Evolutionary conservation across 2,329 filamentous ascomycete genomes (phyloP), one percentile per base, ranked within the genome.

Genomic region (Camillea tinctor): DNA sequence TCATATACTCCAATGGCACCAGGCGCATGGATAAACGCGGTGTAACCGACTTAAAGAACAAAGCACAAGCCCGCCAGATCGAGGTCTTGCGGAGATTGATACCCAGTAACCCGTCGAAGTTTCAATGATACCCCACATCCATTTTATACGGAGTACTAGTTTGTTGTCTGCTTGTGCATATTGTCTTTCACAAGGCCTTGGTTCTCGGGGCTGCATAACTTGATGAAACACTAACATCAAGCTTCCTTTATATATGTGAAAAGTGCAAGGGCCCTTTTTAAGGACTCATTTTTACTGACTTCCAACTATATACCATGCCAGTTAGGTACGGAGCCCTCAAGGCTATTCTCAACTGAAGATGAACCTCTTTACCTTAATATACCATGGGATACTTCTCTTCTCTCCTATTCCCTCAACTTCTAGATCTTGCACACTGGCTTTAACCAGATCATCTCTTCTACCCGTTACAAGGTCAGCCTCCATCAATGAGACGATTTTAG

Each of bases 71-170:
- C 44, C 85, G 86, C 66, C 88, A 92, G 73, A 86, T 91, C 60
- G 87, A 90, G 63, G 83, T 88, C 11, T 70, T 91, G 68, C 80
- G 81, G 66, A 86, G 83, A 71, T 79, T 92, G 77, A 88, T 92
- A 74, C 79, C 84, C 60, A 89, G 83, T 67, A 87, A 88, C 61
- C 81, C 82, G 17, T 76, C 79, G 15, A 86, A 85, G 63, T 81
- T 80, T 61, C 72, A 75, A 64, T 77, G 67, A 71, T 68, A 60
- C 19, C 56, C 62, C 20, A 52, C 40, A 23, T 51, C 6, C 30
- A 50, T 50, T n/a, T 44, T 3, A 17, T 4, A 17, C 3, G n/a
- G n/a, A n/a, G n/a, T n/a, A 44, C 36, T n/a, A 44, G 17, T 44
- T n/a, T 44, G 13, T 17, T 7, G n/a, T 44, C 13, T 44, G 26